phyloP scores from a whole-genome alignment of 2,329 filamentous ascomycete genomes.

The Ceratocystis destructans region DNA sequence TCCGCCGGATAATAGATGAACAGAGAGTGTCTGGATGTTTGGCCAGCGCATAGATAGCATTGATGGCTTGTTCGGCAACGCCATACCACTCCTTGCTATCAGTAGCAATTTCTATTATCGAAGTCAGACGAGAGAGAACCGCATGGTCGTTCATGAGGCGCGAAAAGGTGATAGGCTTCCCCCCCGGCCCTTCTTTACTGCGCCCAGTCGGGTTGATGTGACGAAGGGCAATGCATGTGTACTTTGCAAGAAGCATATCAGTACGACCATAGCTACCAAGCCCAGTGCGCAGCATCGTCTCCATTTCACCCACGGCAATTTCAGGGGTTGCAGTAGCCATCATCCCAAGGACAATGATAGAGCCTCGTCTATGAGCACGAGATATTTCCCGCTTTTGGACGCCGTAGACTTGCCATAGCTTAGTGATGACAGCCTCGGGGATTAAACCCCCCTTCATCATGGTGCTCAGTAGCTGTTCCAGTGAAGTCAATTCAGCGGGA shows the following conservation, averaged over 20 bases:
- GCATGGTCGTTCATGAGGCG: slow-evolving; percentile 87
- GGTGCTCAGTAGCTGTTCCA: slow-evolving; percentile 86
- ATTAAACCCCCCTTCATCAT: slow-evolving; percentile 95
- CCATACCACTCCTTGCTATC: slow-evolving; percentile 95
- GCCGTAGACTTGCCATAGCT: slow-evolving; percentile 95
- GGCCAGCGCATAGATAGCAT: slow-evolving; percentile 84
- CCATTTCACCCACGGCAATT: slow-evolving; percentile 88
- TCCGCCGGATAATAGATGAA: slow-evolving; percentile 76
- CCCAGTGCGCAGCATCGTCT: slow-evolving; percentile 82
- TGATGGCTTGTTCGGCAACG: slow-evolving; percentile 88
- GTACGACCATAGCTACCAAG: slow-evolving; percentile 65
- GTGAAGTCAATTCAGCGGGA: slow-evolving; percentile 82
- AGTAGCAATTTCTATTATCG: slow-evolving; percentile 71
- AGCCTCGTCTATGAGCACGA: slow-evolving; percentile 72
- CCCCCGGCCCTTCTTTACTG: slow-evolving; percentile 46
- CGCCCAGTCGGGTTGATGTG: slow-evolving; percentile 79
- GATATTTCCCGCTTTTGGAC: slow-evolving; percentile 90
- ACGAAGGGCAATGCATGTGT: slow-evolving; percentile 82
- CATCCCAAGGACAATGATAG: slow-evolving; percentile 96
- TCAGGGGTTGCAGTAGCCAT: slow-evolving; percentile 82
- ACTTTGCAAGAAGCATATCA: slow-evolving; percentile 83
- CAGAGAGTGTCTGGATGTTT: slow-evolving; percentile 90
- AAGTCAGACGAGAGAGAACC: slow-evolving; percentile 64
- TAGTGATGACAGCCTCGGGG: slow-evolving; percentile 71
- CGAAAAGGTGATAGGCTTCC: slow-evolving; percentile 52